Percentiles rank a stretch among this genome's conserved stretches.
Evolutionary conservation across 805 yeast species (phyloP).

Genomic region (Wickerhamomyces bovis): DNA sequence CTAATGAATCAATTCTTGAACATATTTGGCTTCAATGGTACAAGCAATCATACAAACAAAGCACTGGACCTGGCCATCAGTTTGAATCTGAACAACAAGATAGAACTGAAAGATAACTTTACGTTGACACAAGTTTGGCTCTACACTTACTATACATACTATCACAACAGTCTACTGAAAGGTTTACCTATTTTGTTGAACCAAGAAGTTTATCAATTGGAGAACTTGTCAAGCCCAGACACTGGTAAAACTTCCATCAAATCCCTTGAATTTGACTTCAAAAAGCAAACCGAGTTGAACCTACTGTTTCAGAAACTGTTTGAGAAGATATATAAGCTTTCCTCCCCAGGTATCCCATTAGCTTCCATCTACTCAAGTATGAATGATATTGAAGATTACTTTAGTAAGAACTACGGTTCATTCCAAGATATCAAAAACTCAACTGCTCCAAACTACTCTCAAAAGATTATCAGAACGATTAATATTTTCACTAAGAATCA

Average conservation of each 20-base stretch:
- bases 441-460: slow-evolving; percentile 1
- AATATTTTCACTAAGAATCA: slow-evolving; percentile 12
- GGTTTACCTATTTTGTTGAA: slow-evolving; percentile 17
- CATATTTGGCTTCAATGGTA: slow-evolving; percentile 9
- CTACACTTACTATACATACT: slow-evolving; percentile 13
- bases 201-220: slow-evolving; percentile 15
- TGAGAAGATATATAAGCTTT: slow-evolving; percentile 4
- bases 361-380: slow-evolving; percentile 2
- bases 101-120: slow-evolving; percentile 5
- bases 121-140: slow-evolving; percentile 14
- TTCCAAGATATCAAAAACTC: slow-evolving; percentile 12
- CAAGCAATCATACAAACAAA: background rate
- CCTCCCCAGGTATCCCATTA: slow-evolving; percentile 6
- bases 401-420: background rate
- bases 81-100: slow-evolving; percentile 13
- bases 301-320: slow-evolving; percentile 4
- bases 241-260: background rate
- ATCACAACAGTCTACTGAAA: slow-evolving; percentile 6
- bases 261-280: slow-evolving; percentile 1
- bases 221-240: slow-evolving; percentile 3
- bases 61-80: slow-evolving; percentile 8
- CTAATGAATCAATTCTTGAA: slow-evolving; percentile 9
- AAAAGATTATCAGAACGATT: slow-evolving; percentile 9
- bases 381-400: slow-evolving; percentile 3
- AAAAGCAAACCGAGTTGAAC: slow-evolving; percentile 5